Evolutionary conservation across 2,329 filamentous ascomycete genomes (phyloP), one percentile per base, ranked within the genome.

Genomic region (Aspergillus fischeri): DNA sequence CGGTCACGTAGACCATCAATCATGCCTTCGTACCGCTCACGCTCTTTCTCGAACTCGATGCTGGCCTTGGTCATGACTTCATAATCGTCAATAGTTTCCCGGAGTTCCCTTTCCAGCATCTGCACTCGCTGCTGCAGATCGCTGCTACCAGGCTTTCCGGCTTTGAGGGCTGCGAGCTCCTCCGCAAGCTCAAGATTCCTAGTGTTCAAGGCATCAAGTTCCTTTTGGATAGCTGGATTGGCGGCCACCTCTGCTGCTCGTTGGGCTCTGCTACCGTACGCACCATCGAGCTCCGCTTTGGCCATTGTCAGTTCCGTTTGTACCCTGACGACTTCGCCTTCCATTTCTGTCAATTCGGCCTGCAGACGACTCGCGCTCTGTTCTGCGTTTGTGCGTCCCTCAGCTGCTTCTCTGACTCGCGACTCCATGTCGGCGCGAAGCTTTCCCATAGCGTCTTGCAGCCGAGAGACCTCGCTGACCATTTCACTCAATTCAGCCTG

Each of bases 281-380:
- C 95, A 60, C 91, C 91, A 66, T 96, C 94, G 27, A 97, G 89
- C 73, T 97, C 93, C 53, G 92, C 91, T 68, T 86, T 85, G 27
- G 90, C 91, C 64, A 97, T 88, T n/a, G 93, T 95, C 45, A 97
- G 83, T 77, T 97, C 87, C 2, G 87, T 90, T 38, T 86, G 86
- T 5, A 88, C 77, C 53, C 84, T 80, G 3, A 88, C 85, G 52
- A 89, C 79, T 66, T 89, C 84, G 55, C 81, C 78, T 68, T 88
- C 86, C 41, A 88, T 75, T 6, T 76, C 73, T 6, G 77, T 72
- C 66, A 82, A 72, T 62, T 84, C 81, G n/a, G 72, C 69, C 56
- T 81, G 79, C 52, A 80, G 70, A 35, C 73, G 73, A 10, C 69
- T 65, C 3, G 75, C 63, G 42, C 76, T 73, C 42, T 72, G 67